Base-by-base conservation (phyloP, 306 rosid species). In the Citrullus mucosospermus region DNA sequence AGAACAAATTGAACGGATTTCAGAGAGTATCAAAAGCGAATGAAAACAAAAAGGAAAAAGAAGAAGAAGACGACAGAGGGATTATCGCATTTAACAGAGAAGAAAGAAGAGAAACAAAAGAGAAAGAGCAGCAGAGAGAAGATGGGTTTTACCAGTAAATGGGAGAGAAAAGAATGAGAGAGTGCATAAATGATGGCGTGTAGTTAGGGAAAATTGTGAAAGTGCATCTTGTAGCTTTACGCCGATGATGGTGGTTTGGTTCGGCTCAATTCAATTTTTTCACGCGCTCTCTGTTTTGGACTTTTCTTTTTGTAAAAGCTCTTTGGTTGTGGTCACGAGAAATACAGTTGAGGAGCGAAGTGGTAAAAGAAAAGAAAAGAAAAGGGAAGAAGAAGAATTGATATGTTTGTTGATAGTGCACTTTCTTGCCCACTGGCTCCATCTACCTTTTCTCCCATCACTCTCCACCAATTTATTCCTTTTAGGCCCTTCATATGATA, bases 121-220 rank as follows among this genome's bases (percentile, higher is more conserved):
- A 80, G 58, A 25, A 13, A 9, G 75, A 72, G 25, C 62, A 46
- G 56, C 55, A 61, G 34, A 14, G 17, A 50, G 74, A 51, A 6
- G 75, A 15, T 59, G 58, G 34, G 43, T 69, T 16, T 20, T 59
- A 67, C 69, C 77, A 85, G 81, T 78, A 58, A 71, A n/a, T 62
- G 74, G 74, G 22, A 65, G 75, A 2, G 46, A 63, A 57, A 73
- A 59, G 4, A 5, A 61, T n/a, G 22, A 30, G 9, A 25, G 76
- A 83, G 83, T 80, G 86, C 87, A 50, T 43, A 81, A 83, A 83
- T 81, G 86, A 84, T 87, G 90, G 81, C 77, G 84, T 76, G 50
- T 78, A 73, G 83, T 81, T 22, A 9, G 83, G 92, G 72, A 58
- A 85, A 83, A 88, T 53, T 53, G 57, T 53, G 57, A 53, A 20